Percentiles rank a stretch among this genome's conserved stretches.
Conservation (phyloP, 805 yeast species). For the Cyberlindnera maritima region DNA sequence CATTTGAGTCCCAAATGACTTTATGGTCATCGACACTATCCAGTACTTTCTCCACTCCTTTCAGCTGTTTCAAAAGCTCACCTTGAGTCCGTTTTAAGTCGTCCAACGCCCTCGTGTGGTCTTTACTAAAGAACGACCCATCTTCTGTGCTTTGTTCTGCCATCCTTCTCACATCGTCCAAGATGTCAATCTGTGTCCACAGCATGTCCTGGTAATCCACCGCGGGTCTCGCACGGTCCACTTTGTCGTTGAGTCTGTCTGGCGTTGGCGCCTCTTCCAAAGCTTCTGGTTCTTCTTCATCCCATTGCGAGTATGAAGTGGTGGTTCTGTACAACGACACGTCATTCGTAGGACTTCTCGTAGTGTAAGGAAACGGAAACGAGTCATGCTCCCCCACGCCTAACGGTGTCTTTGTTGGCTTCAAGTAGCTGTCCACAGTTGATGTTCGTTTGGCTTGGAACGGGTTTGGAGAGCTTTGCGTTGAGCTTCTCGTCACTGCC, state of each 20-base stretch:
- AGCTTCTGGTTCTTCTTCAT: neutral
- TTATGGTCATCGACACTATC: constrained; percentile 14
- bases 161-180: constrained; percentile 68
- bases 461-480: neutral
- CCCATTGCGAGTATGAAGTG: constrained; percentile 1
- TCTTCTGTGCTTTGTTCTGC: constrained; percentile 18
- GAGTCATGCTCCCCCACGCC: neutral
- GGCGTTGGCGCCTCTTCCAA: constrained; percentile 2
- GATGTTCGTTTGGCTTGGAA: neutral
- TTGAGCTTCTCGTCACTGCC: neutral
- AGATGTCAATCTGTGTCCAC: constrained; percentile 85
- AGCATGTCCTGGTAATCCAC: constrained; percentile 70
- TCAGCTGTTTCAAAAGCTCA: constrained; percentile 13
- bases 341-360: constrained; percentile 4
- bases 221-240: constrained; percentile 54
- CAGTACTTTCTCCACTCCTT: constrained; percentile 21
- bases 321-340: constrained; percentile 3
- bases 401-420: constrained; percentile 1
- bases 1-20: constrained; percentile 23
- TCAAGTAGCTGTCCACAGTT: neutral
- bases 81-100: constrained; percentile 20
- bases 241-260: constrained; percentile 37
- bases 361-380: constrained; percentile 1
- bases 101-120: constrained; percentile 14
- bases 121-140: constrained; percentile 13